Evolutionary conservation across 1,139 yeast genomes (phyloP).

Genomic region (Geotrichum candidum): DNA sequence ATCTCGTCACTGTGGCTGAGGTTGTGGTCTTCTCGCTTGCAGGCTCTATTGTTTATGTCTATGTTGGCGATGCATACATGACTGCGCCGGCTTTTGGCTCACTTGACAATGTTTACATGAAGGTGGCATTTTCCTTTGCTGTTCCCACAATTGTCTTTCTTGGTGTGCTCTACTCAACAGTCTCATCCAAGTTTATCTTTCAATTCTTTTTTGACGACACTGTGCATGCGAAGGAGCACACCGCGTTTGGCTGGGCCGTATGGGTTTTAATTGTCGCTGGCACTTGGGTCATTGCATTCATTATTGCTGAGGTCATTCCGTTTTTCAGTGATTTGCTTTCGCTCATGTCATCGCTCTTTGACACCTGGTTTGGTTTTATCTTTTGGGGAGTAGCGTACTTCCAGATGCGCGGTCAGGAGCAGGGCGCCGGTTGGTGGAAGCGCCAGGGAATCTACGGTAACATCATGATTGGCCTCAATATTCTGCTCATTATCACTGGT

Average conservation of each 20-base stretch:
- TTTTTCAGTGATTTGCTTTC: conserved; percentile 54
- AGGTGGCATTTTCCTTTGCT: conserved; percentile 54
- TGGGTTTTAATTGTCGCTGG: conserved; percentile 44
- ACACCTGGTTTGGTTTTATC: conserved; percentile 60
- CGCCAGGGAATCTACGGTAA: conserved; percentile 25
- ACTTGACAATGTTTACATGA: conserved; percentile 42
- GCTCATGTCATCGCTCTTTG: conserved; percentile 58
- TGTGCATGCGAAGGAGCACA: conserved; percentile 44
- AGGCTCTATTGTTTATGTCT: conserved; percentile 52
- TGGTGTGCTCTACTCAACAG: conserved; percentile 52
- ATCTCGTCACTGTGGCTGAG: conserved; percentile 48
- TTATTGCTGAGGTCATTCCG: conserved; percentile 59
- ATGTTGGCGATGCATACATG: conserved; percentile 50
- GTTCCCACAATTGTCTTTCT: conserved; percentile 54
- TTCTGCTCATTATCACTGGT: conserved; percentile 43
- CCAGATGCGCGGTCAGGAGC: conserved; percentile 30
- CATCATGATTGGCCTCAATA: conserved; percentile 35
- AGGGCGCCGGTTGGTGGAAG: conserved; percentile 31
- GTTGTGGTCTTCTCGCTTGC: conserved; percentile 47
- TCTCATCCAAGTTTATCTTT: conserved; percentile 48
- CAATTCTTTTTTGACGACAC: conserved; percentile 44
- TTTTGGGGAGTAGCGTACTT: conserved; percentile 62
- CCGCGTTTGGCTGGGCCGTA: conserved; percentile 47
- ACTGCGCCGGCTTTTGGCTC: conserved; percentile 60
- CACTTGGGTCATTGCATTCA: conserved; percentile 51